Evolutionary conservation across 1,284 basidiomycete species (phyloP), one percentile per base, ranked within the genome.

Genomic region (Inonotus obliquus): DNA sequence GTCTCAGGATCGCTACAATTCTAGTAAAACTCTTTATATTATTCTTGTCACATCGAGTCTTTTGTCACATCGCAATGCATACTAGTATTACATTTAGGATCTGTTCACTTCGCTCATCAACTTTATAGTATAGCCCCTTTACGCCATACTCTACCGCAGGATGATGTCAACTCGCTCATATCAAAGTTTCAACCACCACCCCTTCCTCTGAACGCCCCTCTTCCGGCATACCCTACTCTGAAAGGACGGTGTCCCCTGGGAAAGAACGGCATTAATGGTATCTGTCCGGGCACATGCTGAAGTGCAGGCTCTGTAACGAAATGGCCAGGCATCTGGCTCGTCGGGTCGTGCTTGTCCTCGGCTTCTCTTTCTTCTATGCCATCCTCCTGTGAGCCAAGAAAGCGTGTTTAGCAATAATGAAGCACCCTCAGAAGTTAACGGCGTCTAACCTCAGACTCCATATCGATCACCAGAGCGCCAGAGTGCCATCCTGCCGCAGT

Each of bases 401-500:
- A 38, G n/a, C 66, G 71, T 66, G 60, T 86, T 86, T 75, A 39
- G 37, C n/a, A 44, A 38, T 21, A 53, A 44, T 39, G 13, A 23
- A 19, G 19, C 21, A 19, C 32, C 38, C 21, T 27, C 6, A 23
- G 29, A 19, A 47, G 7, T 19, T n/a, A 19, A 48, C 37, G 21
- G 7, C 9, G 21, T 39, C 62, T 52, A 56, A 63, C 62, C 25
- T 60, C 59, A 4, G 62, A 48, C n/a, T 88, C 83, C 21, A 92
- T 74, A 70, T 93, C 90, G 32, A 95, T 87, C 1, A 92, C 90
- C 54, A 96, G 76, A 0, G 92, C 92, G 10, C 92, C 94, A 61
- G 84, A 90, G 69, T 96, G 94, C 92, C 92, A 94, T 13, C 93
- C 94, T 0, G 85, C 82, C 3, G 92, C 91, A 4, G 91, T 81